phyloP scores from a whole-genome alignment of 768 basidiomycete species.

The Lactifluus piperatus region DNA sequence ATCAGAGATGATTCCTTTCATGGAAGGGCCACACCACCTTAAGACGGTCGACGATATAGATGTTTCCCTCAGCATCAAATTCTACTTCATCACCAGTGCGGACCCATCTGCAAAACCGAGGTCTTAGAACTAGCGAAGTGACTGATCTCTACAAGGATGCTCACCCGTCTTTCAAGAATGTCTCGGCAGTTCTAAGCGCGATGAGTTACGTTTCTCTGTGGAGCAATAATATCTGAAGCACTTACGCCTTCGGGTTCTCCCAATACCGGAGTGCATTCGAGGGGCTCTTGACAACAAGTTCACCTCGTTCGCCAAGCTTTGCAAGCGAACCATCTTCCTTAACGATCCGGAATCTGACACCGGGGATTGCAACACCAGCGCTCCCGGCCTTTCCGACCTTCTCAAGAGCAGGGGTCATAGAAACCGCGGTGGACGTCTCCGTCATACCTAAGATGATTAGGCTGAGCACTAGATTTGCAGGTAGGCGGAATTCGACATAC shows the following conservation, averaged over 20 bases:
- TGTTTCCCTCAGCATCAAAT: slow-evolving; percentile 43
- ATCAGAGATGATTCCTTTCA: slow-evolving; percentile 18
- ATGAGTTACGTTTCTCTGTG: background rate
- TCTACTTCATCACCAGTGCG: slow-evolving; percentile 58
- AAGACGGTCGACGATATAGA: slow-evolving; percentile 53
- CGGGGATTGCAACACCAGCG: slow-evolving; percentile 41
- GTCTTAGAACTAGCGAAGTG: background rate
- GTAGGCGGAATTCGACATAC: slow-evolving; percentile 23
- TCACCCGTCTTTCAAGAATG: slow-evolving; percentile 53
- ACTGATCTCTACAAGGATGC: slow-evolving; percentile 4
- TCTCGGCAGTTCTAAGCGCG: slow-evolving; percentile 48
- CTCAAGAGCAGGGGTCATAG: slow-evolving; percentile 39
- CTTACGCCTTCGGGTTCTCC: slow-evolving; percentile 53
- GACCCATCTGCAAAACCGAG: slow-evolving; percentile 44
- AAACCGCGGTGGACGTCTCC: slow-evolving; percentile 47
- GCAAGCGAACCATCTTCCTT: slow-evolving; percentile 47
- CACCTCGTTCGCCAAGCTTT: slow-evolving; percentile 47
- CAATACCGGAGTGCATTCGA: slow-evolving; percentile 36
- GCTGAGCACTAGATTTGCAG: background rate
- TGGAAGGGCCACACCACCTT: slow-evolving; percentile 31
- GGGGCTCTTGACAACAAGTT: slow-evolving; percentile 40
- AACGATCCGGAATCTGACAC: slow-evolving; percentile 41
- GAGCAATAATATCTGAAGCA: slow-evolving; percentile 4
- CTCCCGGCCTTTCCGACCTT: slow-evolving; percentile 48
- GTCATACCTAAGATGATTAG: slow-evolving; percentile 48